Evolutionary conservation across 106 monocot species (phyloP).

Genomic region (Dendrobium nobile): DNA sequence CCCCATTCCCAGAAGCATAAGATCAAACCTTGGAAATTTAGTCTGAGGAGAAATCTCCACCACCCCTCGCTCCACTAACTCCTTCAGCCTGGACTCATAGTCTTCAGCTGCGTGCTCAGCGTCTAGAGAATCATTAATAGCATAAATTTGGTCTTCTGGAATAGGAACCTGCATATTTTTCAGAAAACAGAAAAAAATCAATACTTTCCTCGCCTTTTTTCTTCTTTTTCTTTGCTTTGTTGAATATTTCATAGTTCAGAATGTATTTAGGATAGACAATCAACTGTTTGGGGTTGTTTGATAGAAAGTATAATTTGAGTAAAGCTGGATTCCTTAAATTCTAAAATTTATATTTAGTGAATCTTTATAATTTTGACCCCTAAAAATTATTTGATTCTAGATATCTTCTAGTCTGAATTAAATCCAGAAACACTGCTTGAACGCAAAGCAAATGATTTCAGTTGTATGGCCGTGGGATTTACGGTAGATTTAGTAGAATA

Average conservation of each 20-base stretch:
- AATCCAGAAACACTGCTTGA: background rate
- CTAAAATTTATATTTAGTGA: background rate
- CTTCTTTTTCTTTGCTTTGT: too few relatives aligned
- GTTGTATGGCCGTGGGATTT: background rate
- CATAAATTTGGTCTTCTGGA: constrained; percentile 42
- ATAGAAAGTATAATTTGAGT: background rate
- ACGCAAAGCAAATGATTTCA: background rate
- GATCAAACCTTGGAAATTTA: constrained; percentile 59
- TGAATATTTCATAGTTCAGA: background rate
- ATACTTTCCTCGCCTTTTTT: too few relatives aligned
- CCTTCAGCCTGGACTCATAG: constrained; percentile 47
- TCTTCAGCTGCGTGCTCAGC: constrained; percentile 58
- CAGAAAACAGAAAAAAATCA: background rate
- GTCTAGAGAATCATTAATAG: constrained; percentile 40
- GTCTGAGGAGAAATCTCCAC: constrained; percentile 23
- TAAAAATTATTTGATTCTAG: background rate
- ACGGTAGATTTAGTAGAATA: background rate
- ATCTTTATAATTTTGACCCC: background rate
- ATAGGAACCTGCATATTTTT: constrained; percentile 43
- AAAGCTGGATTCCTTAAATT: background rate
- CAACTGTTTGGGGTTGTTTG: background rate
- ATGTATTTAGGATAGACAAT: background rate
- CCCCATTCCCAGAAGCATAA: constrained; percentile 71
- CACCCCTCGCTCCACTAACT: constrained; percentile 33
- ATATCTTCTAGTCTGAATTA: background rate